phyloP scores from a whole-genome alignment of 106 monocot species.

The Cymbidium sinense region DNA sequence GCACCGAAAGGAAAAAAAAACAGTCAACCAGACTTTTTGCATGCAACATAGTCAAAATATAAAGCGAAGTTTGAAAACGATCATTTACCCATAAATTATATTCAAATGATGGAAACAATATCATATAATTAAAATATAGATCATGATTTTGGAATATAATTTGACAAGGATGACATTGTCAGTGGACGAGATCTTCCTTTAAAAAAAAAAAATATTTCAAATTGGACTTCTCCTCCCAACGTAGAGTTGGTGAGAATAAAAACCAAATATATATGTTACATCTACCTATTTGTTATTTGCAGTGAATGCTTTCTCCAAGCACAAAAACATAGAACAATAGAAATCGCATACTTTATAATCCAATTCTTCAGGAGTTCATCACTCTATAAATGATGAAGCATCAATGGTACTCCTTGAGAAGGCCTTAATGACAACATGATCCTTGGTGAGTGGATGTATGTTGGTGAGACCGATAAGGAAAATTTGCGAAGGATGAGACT shows the following conservation, averaged over 20 bases:
- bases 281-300: background rate
- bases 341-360: background rate
- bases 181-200: background rate
- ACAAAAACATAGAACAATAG: background rate
- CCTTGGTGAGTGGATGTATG: slow-evolving; percentile 42
- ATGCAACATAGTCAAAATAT: no score
- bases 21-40: no score
- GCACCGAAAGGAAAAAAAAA: no score
- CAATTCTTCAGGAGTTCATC: background rate
- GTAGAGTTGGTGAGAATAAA: no score
- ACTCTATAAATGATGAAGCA: slow-evolving; percentile 18
- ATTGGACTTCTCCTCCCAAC: background rate
- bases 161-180: background rate
- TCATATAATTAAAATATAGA: no score
- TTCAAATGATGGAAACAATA: no score
- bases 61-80: no score
- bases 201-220: background rate
- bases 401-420: slow-evolving; percentile 40
- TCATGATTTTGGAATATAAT: background rate
- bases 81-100: no score
- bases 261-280: background rate
- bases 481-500: slow-evolving; percentile 47
- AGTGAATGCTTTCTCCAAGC: background rate
- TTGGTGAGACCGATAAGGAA: slow-evolving; percentile 25
- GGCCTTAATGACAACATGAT: slow-evolving; percentile 56